These are phyloP conservation scores for Hemisphaericaspora xylanilytica DNA, from an alignment of 1,139 yeast genomes.

Conservation along the genomic window DNA sequence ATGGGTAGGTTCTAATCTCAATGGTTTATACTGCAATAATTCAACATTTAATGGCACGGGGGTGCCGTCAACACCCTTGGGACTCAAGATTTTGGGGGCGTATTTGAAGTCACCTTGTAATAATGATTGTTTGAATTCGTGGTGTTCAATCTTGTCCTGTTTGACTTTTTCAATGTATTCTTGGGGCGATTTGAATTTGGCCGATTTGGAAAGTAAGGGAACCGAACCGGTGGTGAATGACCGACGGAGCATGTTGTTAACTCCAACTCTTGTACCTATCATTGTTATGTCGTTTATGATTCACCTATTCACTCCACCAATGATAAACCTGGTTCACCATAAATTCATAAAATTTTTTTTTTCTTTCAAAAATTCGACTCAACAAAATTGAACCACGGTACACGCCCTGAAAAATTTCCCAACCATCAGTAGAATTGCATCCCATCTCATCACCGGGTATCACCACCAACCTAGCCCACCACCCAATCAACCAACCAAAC, in stretches of 20 bases:
- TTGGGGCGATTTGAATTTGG: constrained; percentile 27
- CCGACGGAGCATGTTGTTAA: constrained; percentile 4
- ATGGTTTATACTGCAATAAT: constrained; percentile 78
- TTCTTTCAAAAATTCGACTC: background rate
- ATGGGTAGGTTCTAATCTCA: constrained; percentile 63
- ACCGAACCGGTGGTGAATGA: constrained; percentile 5
- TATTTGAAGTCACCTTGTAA: constrained; percentile 33
- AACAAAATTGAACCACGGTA: background rate
- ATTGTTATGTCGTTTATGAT: background rate
- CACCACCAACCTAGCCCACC: too few relatives aligned
- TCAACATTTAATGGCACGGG: constrained; percentile 84
- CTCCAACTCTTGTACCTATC: constrained; percentile 5
- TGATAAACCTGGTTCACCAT: too few relatives aligned
- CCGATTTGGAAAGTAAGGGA: constrained; percentile 3
- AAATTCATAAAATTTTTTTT: constrained; percentile 4
- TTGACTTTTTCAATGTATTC: constrained; percentile 29
- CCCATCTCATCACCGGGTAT: background rate
- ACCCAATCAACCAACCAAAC: too few relatives aligned
- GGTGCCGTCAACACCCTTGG: constrained; percentile 28
- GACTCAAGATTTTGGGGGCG: constrained; percentile 40
- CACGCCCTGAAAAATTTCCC: constrained; percentile 3
- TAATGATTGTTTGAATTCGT: constrained; percentile 28
- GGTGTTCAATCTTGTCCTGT: constrained; percentile 28
- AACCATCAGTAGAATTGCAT: background rate
- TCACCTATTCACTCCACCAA: too few relatives aligned